These are phyloP conservation scores for Lepidopterella palustris DNA, from an alignment of 495 filamentous ascomycete genomes.

Conservation along the genomic window DNA sequence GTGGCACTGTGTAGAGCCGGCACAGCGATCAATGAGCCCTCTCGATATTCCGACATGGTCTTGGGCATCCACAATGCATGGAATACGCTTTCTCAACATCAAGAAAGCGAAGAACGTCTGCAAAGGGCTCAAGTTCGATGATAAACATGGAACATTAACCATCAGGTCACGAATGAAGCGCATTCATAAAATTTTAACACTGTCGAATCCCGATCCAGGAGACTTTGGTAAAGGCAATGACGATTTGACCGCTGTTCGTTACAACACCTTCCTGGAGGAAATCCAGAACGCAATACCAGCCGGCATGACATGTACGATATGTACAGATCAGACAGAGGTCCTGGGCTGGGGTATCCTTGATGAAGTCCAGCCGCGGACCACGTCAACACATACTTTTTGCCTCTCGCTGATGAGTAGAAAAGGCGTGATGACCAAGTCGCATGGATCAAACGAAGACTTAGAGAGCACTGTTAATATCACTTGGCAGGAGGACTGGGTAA, in stretches of 20 bases:
- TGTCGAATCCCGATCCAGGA: neutral
- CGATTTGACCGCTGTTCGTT: neutral
- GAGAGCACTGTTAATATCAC: neutral
- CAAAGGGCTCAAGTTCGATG: conserved; percentile 6
- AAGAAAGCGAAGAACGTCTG: conserved; percentile 13
- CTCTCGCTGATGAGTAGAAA: conserved; percentile 9
- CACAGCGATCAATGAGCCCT: conserved; percentile 2
- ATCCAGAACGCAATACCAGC: neutral
- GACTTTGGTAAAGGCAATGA: neutral
- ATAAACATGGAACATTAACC: conserved; percentile 1
- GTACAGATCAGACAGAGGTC: neutral
- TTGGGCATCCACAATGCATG: conserved; percentile 21
- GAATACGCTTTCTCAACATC: conserved; percentile 8
- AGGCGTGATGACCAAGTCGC: neutral
- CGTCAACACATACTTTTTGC: neutral
- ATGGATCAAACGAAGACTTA: neutral
- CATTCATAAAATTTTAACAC: neutral
- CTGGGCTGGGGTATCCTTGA: conserved; percentile 9
- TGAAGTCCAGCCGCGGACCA: neutral
- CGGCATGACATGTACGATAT: neutral
- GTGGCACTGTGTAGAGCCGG: conserved; percentile 16
- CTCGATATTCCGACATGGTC: conserved; percentile 13
- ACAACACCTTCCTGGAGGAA: neutral
- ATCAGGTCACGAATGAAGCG: conserved; percentile 4
- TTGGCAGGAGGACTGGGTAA: conserved; percentile 10